Percentiles rank a stretch among this genome's conserved stretches.
Evolutionary conservation across 257 asterid genomes (phyloP).

Genomic region (Nemophila menziesii): DNA sequence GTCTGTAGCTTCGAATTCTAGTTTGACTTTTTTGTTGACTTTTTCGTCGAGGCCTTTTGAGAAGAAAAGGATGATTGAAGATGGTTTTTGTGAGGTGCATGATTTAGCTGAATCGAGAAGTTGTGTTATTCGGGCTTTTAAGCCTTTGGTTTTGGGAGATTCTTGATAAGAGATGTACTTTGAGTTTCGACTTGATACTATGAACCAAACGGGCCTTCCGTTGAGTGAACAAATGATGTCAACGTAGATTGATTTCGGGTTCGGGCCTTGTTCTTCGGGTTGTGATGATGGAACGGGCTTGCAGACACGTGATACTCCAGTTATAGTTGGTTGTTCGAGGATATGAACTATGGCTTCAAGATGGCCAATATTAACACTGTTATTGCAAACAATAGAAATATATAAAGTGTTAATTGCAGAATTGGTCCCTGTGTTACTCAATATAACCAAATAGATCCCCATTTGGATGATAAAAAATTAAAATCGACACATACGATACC

Average conservation of each 20-base stretch:
- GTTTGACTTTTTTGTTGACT: slow-evolving; percentile 26
- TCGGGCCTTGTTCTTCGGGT: slow-evolving; percentile 7
- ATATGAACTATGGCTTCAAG: slow-evolving; percentile 68
- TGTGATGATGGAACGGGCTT: slow-evolving; percentile 35
- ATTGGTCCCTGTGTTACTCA: no score
- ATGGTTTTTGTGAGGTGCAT: slow-evolving; percentile 49
- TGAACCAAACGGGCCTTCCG: slow-evolving; percentile 81
- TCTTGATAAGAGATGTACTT: slow-evolving; percentile 46
- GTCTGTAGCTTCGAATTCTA: slow-evolving; percentile 40
- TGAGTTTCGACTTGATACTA: slow-evolving; percentile 80
- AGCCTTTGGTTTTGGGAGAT: slow-evolving; percentile 32
- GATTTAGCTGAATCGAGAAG: slow-evolving; percentile 53
- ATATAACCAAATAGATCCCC: no score
- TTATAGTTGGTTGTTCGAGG: slow-evolving; percentile 52
- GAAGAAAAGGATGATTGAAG: slow-evolving; percentile 55
- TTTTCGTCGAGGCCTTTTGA: slow-evolving; percentile 45
- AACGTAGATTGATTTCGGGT: slow-evolving; percentile 25
- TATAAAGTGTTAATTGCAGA: no score
- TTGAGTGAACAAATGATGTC: slow-evolving; percentile 61
- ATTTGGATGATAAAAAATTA: no score
- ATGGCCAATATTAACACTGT: slow-evolving; percentile 79
- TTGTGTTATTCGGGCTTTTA: slow-evolving; percentile 29
- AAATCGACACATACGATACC: no score
- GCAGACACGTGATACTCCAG: slow-evolving; percentile 75
- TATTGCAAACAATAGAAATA: background rate